These are phyloP conservation scores for Macroventuria anomochaeta DNA, from an alignment of 2,329 filamentous ascomycete species.

Conservation along the genomic window DNA sequence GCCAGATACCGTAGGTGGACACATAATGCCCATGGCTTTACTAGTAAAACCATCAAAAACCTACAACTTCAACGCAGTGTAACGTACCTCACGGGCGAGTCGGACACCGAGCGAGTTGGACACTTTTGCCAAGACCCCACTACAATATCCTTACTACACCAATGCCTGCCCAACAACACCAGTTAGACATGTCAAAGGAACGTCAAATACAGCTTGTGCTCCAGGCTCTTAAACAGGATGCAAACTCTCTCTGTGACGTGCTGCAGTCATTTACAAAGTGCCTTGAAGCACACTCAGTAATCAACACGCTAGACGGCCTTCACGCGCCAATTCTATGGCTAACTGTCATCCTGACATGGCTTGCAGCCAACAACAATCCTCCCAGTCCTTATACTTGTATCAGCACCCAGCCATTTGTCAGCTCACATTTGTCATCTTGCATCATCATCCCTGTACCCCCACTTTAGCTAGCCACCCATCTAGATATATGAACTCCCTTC, in stretches of 20 bases:
- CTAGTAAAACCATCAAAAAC: too few relatives aligned
- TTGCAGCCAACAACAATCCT: too few relatives aligned
- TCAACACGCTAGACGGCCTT: not conserved
- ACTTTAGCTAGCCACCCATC: too few relatives aligned
- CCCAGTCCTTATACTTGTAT: too few relatives aligned
- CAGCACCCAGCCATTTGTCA: too few relatives aligned
- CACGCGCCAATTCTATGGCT: not conserved
- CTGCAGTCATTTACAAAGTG: not conserved
- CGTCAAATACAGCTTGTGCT: constrained; percentile 1
- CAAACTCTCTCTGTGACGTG: not conserved
- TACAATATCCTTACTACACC: not conserved
- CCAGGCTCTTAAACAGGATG: constrained; percentile 1
- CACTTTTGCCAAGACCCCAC: not conserved
- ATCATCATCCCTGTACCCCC: too few relatives aligned
- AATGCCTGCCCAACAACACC: not conserved
- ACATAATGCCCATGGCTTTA: too few relatives aligned
- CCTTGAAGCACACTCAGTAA: not conserved
- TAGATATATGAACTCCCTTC: too few relatives aligned
- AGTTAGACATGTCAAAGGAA: not conserved
- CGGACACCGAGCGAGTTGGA: not conserved
- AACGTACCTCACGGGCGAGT: not conserved
- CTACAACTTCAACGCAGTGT: too few relatives aligned
- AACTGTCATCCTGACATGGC: too few relatives aligned
- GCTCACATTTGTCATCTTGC: too few relatives aligned
- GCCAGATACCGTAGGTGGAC: too few relatives aligned